Conservation (phyloP, 2,329 filamentous ascomycete genomes). For the Akanthomyces dipterigenus region DNA sequence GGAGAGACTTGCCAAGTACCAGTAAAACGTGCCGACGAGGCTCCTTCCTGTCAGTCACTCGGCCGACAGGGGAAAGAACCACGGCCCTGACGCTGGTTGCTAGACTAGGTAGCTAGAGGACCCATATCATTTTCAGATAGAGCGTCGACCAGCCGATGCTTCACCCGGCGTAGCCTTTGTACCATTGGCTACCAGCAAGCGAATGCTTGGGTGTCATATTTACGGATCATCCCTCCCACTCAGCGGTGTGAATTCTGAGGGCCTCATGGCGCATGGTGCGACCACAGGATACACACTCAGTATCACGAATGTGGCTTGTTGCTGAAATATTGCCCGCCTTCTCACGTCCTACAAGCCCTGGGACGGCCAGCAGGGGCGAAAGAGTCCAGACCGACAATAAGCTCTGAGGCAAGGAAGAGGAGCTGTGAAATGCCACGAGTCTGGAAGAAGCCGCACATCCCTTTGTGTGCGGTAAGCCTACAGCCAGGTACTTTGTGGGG, state of each 20-base stretch:
- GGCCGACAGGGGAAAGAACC: neutral
- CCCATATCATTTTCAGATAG: neutral
- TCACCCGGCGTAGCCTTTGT: neutral
- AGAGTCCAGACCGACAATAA: neutral
- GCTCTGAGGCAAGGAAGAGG: neutral
- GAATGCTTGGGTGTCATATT: neutral
- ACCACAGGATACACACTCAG: neutral
- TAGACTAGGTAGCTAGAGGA: neutral
- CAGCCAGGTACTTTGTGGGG: too few relatives aligned
- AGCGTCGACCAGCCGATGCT: neutral
- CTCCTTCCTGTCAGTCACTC: neutral
- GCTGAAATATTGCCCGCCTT: neutral
- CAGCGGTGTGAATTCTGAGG: neutral
- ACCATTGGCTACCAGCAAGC: neutral
- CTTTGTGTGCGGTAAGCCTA: too few relatives aligned
- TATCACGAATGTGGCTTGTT: neutral
- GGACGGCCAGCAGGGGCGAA: neutral
- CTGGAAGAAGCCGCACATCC: neutral
- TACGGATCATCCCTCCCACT: neutral
- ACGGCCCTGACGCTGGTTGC: neutral
- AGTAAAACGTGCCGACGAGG: neutral
- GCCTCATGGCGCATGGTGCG: neutral
- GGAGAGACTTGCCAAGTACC: neutral
- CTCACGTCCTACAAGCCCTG: neutral
- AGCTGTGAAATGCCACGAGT: neutral